phyloP scores from a whole-genome alignment of 2,329 filamentous ascomycete genomes.

The Trichoderma semiorbis region DNA sequence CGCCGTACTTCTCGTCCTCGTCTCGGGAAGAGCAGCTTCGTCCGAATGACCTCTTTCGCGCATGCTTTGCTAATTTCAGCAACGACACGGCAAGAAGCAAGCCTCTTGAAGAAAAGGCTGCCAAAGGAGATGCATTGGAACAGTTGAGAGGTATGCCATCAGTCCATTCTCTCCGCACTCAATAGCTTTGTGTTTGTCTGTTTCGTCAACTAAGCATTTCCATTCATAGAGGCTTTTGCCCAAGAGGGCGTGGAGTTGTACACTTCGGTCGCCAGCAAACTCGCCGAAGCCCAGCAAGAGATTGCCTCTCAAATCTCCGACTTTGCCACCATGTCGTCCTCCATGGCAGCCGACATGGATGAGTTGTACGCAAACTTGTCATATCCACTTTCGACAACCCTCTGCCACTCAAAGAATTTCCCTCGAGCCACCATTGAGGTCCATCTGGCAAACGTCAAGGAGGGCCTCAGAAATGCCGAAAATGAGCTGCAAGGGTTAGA shows the following conservation, averaged over 20 bases:
- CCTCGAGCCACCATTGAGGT: constrained; percentile 26
- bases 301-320: constrained; percentile 23
- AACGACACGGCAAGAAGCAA: not conserved
- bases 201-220: not conserved
- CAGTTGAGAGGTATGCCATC: constrained; percentile 23
- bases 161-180: not conserved
- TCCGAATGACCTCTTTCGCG: constrained; percentile 24
- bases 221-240: constrained; percentile 25
- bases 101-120: not conserved
- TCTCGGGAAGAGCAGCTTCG: not conserved
- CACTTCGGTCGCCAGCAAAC: constrained; percentile 20
- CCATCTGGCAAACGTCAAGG: constrained; percentile 27
- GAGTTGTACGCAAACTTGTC: constrained; percentile 32
- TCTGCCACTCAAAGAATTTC: constrained; percentile 27
- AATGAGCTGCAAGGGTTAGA: constrained; percentile 24
- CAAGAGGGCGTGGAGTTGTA: constrained; percentile 25
- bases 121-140: not conserved
- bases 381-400: constrained; percentile 31
- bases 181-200: not conserved
- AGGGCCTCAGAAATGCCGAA: constrained; percentile 24
- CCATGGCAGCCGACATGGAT: constrained; percentile 20
- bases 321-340: constrained; percentile 23
- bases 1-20: not conserved
- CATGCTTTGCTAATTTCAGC: constrained; percentile 20
- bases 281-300: constrained; percentile 25